Evolutionary conservation across 2,329 filamentous ascomycete genomes (phyloP).

Genomic region (Ophiobolus disseminans): DNA sequence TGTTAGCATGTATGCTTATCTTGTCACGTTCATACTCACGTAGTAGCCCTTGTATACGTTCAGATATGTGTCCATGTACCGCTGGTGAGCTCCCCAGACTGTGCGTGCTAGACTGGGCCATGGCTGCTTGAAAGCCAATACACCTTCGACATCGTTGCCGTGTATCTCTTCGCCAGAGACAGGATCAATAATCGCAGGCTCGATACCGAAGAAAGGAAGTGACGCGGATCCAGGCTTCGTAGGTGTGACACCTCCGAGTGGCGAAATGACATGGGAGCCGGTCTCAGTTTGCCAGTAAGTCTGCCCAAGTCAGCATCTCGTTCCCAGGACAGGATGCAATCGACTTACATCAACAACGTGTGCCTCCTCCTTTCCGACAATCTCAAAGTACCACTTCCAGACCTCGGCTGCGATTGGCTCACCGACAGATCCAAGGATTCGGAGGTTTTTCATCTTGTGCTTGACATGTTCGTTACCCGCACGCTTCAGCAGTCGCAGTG

Average conservation of each 20-base stretch:
- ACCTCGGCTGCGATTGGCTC: slow-evolving; percentile 98
- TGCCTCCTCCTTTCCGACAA: slow-evolving; percentile 89
- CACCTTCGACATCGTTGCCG: slow-evolving; percentile 96
- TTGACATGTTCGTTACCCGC: slow-evolving; percentile 93
- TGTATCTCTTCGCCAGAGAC: slow-evolving; percentile 91
- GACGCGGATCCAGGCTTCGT: slow-evolving; percentile 97
- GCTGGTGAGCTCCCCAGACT: slow-evolving; percentile 96
- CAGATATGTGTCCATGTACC: slow-evolving; percentile 98
- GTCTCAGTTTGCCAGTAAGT: slow-evolving; percentile 99
- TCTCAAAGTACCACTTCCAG: slow-evolving; percentile 99
- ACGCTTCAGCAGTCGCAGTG: slow-evolving; percentile 90
- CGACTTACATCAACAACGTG: slow-evolving; percentile 89
- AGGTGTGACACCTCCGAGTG: slow-evolving; percentile 88
- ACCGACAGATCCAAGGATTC: slow-evolving; percentile 91
- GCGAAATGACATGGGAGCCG: slow-evolving; percentile 93
- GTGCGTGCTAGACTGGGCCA: slow-evolving; percentile 99
- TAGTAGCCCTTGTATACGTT: slow-evolving; percentile 99
- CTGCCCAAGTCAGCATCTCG: slow-evolving; percentile 56
- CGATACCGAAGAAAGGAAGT: slow-evolving; percentile 96
- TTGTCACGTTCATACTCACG: slow-evolving; percentile 62
- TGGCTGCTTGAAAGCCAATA: slow-evolving; percentile 93
- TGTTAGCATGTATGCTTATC: slow-evolving; percentile 22
- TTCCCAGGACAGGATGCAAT: not conserved
- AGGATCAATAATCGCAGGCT: slow-evolving; percentile 96
- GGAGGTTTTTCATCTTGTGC: slow-evolving; percentile 84